Percentiles rank a stretch among this genome's conserved stretches.
Conservation (phyloP, 2,329 filamentous ascomycete genomes). For the Cytospora piceicola region DNA sequence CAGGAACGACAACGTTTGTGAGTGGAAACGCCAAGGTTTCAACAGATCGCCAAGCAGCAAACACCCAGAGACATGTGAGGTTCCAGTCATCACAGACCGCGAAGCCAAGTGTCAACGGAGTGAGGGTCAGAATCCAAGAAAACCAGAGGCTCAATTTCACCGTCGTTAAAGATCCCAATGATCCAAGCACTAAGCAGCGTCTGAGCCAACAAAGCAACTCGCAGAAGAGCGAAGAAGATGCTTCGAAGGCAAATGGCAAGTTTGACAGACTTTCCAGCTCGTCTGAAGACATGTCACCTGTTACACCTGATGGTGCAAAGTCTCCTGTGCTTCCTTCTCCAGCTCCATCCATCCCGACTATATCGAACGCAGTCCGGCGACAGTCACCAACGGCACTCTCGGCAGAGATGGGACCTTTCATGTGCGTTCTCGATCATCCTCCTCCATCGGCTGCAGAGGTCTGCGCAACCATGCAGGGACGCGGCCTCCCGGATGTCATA, state of each 20-base stretch:
- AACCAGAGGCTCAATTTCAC: slow-evolving; percentile 63
- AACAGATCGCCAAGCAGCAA: slow-evolving; percentile 12
- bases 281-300: slow-evolving; percentile 17
- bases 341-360: not conserved
- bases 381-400: not conserved
- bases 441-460: slow-evolving; percentile 50
- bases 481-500: slow-evolving; percentile 67
- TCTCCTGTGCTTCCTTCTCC: not conserved
- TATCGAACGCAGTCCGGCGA: not conserved
- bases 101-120: slow-evolving; percentile 39
- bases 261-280: slow-evolving; percentile 37
- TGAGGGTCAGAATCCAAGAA: slow-evolving; percentile 43
- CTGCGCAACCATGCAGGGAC: slow-evolving; percentile 58
- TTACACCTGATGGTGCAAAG: slow-evolving; percentile 5
- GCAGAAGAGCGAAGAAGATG: slow-evolving; percentile 50
- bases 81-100: slow-evolving; percentile 34
- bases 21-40: not conserved
- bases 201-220: slow-evolving; percentile 68
- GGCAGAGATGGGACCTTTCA: slow-evolving; percentile 23
- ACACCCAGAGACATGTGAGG: slow-evolving; percentile 19
- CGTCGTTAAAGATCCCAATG: slow-evolving; percentile 76
- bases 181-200: slow-evolving; percentile 64
- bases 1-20: not conserved
- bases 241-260: slow-evolving; percentile 42
- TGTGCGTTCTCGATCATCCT: slow-evolving; percentile 38